Base-by-base conservation (phyloP, 1,139 yeast species). In the Yamadazyma conglobata region DNA sequence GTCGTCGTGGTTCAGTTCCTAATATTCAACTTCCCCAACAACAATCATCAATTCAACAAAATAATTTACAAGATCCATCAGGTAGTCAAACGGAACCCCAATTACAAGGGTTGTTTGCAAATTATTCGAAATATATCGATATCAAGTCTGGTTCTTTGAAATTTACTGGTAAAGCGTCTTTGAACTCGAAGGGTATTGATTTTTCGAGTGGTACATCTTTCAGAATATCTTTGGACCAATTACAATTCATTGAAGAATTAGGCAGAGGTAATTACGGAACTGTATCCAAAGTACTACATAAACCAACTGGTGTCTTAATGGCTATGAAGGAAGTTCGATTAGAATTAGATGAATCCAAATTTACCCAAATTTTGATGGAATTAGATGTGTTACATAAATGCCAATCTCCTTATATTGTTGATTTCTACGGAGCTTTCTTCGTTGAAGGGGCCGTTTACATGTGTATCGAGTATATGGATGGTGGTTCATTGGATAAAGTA, bases 401-500 rank as follows among this genome's bases (percentile, higher is more conserved):
- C 61, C 77, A 74, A 41, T 81, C 94, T 6, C 94, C 94, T 3
- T 87, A 76, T 54, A 88, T 91, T 52, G 96, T 91, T 30, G 96
- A 89, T 50, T 91, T 91, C 48, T 91, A 85, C 52, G 97, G 98
- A 22, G 98, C 97, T 0, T 91, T 91, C 50, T 91, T 91, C 52
- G 89, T 86, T 24, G 98, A 91, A 59, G 96, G 97, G 27, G 96
- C 96, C 0, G 98, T 91, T 24, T 91, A 89, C 61, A 88, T 93
- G 85, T 91, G 98, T 60, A 91, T 91, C 75, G 99, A 91, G 60
- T 86, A 80, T 57, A 91, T 91, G 99, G 95, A 89, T 57, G 97
- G 96, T 30, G 96, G 96, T 0, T 87, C 96, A 0, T 63, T 93
- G 36, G 96, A 91, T 56, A 86, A 83, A 50, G 70, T 91, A 15